A percentile compares a stretch with the other conserved stretches of the same genome.
phyloP scores from a whole-genome alignment of 106 monocot species.

The Posidonia australis region DNA sequence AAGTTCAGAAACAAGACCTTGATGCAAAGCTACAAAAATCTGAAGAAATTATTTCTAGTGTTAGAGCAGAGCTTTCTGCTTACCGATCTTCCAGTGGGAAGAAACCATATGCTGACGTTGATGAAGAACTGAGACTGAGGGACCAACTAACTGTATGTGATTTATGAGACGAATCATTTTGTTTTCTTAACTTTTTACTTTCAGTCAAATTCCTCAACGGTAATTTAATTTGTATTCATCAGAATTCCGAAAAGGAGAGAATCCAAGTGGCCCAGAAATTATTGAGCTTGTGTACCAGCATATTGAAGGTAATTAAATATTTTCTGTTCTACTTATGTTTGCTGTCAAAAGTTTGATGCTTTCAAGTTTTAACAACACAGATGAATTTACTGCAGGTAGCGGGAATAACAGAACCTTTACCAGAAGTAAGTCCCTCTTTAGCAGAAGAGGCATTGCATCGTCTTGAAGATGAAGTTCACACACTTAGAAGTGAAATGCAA shows the following conservation, averaged over 20 bases:
- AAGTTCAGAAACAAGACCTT: slow-evolving; percentile 47
- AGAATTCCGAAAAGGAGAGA: slow-evolving; percentile 53
- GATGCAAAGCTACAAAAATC: slow-evolving; percentile 27
- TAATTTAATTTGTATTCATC: slow-evolving; percentile 2
- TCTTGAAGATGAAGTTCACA: slow-evolving; percentile 23
- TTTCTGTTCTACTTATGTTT: background rate
- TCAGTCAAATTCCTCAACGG: background rate
- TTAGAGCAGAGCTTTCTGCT: slow-evolving; percentile 52
- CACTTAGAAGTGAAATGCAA: slow-evolving; percentile 37
- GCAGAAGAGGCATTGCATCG: slow-evolving; percentile 41
- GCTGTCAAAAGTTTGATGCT: background rate
- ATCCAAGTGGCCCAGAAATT: slow-evolving; percentile 32
- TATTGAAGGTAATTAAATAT: slow-evolving; percentile 32
- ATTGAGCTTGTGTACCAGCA: slow-evolving; percentile 30
- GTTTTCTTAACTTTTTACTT: background rate
- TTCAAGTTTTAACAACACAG: background rate
- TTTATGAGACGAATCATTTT: background rate
- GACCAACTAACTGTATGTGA: slow-evolving; percentile 35
- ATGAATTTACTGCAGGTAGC: slow-evolving; percentile 35
- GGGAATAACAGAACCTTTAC: slow-evolving; percentile 26
- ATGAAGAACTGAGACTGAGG: slow-evolving; percentile 44
- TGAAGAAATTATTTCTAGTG: slow-evolving; percentile 37
- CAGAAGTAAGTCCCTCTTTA: slow-evolving; percentile 11
- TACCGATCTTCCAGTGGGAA: slow-evolving; percentile 39
- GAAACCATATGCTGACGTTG: slow-evolving; percentile 32